Conservation (phyloP, 2,329 filamentous ascomycete genomes). For the Pseudogymnoascus sp. region DNA sequence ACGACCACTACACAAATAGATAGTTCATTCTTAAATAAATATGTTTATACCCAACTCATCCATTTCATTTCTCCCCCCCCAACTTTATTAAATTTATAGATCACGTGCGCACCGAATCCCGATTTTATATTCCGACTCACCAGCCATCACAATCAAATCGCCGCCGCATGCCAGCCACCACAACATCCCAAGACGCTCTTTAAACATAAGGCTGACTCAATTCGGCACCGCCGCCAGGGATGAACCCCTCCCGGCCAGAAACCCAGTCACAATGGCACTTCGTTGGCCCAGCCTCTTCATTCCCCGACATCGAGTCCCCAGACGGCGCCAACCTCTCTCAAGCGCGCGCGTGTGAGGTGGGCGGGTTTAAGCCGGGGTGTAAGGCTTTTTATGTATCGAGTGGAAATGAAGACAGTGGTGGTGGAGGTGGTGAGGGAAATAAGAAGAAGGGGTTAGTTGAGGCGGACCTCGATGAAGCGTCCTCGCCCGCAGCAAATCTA, state of each 20-base stretch:
- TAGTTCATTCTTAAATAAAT: no score
- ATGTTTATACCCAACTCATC: no score
- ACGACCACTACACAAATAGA: no score
- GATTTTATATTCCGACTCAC: no score
- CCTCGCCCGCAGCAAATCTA: conserved; percentile 28
- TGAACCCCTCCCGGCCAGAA: not conserved
- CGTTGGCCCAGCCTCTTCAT: not conserved
- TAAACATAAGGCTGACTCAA: not conserved
- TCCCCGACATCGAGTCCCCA: not conserved
- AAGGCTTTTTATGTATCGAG: conserved; percentile 49
- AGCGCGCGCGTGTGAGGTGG: conserved; percentile 28
- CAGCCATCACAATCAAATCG: no score
- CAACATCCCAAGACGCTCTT: no score
- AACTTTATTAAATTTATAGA: no score
- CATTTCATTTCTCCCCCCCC: no score
- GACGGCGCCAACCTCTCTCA: not conserved
- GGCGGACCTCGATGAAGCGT: conserved; percentile 25
- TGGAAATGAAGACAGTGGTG: conserved; percentile 31
- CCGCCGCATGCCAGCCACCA: no score
- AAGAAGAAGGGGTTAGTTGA: conserved; percentile 23
- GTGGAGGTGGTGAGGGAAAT: conserved; percentile 24
- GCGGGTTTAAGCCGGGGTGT: conserved; percentile 46
- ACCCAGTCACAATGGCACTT: not conserved
- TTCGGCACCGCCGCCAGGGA: not conserved
- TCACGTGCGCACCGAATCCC: no score